phyloP scores from a whole-genome alignment of 2,329 filamentous ascomycete genomes.

The Bipolaris bicolor region DNA sequence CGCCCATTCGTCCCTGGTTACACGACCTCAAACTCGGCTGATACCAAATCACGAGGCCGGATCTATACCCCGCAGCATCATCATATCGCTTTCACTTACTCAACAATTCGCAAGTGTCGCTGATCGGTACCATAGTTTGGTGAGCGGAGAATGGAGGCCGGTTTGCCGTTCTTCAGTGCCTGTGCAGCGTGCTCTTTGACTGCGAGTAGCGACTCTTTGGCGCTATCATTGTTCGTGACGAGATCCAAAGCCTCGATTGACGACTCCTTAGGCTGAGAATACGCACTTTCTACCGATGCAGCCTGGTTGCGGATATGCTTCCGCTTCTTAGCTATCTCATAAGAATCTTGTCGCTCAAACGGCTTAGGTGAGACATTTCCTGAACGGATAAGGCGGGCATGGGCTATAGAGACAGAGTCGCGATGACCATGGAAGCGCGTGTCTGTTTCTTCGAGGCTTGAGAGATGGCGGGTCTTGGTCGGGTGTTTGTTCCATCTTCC shows the following conservation, averaged over 20 bases:
- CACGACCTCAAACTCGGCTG: background rate
- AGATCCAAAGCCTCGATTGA: background rate
- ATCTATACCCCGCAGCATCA: background rate
- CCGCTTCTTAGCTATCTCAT: slow-evolving; percentile 34
- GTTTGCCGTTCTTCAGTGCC: slow-evolving; percentile 15
- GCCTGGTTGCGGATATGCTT: slow-evolving; percentile 34
- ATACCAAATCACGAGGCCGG: background rate
- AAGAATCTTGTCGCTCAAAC: slow-evolving; percentile 31
- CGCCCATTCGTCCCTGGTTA: background rate
- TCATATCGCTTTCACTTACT: slow-evolving; percentile 11
- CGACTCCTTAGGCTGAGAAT: background rate
- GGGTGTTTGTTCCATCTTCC: slow-evolving; percentile 7
- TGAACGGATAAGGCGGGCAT: slow-evolving; percentile 31
- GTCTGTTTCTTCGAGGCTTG: slow-evolving; percentile 38
- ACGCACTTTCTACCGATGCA: background rate
- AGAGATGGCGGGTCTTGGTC: slow-evolving; percentile 25
- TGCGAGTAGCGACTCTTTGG: slow-evolving; percentile 2
- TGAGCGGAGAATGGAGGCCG: slow-evolving; percentile 14
- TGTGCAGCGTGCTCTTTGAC: slow-evolving; percentile 19
- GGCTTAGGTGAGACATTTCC: slow-evolving; percentile 27
- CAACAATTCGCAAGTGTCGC: slow-evolving; percentile 27
- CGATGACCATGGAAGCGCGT: slow-evolving; percentile 39
- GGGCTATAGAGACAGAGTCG: slow-evolving; percentile 41
- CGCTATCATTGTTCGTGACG: slow-evolving; percentile 4
- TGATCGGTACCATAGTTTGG: background rate